These are phyloP conservation scores for Pseudoperonospora humuli DNA, from an alignment of 352 stramenopile genomes.

Conservation along the genomic window DNA sequence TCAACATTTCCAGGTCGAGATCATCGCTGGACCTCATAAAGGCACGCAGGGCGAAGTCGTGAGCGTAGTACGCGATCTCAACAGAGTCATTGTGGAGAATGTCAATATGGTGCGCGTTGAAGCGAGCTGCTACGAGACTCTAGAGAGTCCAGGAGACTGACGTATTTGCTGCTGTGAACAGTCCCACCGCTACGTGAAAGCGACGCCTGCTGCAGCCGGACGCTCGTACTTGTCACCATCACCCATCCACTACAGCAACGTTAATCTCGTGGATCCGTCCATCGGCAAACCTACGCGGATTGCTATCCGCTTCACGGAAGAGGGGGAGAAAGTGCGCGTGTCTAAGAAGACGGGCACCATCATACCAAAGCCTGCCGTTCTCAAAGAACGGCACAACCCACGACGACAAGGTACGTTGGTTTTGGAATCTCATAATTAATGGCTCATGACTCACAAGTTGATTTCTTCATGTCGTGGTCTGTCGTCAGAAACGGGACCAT, in stretches of 20 bases:
- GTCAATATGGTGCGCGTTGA: slow-evolving; percentile 66
- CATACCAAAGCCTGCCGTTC: slow-evolving; percentile 90
- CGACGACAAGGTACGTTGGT: slow-evolving; percentile 56
- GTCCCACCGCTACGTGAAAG: slow-evolving; percentile 75
- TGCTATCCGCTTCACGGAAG: slow-evolving; percentile 81
- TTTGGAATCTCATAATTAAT: not conserved
- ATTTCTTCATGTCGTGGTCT: slow-evolving; percentile 1
- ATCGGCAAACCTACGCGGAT: slow-evolving; percentile 72
- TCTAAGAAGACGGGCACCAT: slow-evolving; percentile 93
- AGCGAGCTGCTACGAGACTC: not conserved
- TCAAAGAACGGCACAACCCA: slow-evolving; percentile 82
- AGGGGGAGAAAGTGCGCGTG: slow-evolving; percentile 92
- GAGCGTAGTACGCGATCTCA: slow-evolving; percentile 67
- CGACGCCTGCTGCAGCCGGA: slow-evolving; percentile 52
- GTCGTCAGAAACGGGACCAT: slow-evolving; percentile 58
- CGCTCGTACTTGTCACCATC: slow-evolving; percentile 76
- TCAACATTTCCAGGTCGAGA: slow-evolving; percentile 46
- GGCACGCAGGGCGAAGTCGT: slow-evolving; percentile 72
- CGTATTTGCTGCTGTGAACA: slow-evolving; percentile 5
- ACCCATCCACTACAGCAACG: slow-evolving; percentile 84
- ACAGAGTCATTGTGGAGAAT: slow-evolving; percentile 80
- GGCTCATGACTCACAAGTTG: slow-evolving; percentile 1
- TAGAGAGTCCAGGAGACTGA: not conserved
- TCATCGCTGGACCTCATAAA: slow-evolving; percentile 76
- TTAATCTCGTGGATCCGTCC: slow-evolving; percentile 78